Conservation (phyloP, 495 filamentous ascomycete genomes). For the Trichoderma asperelloides region DNA sequence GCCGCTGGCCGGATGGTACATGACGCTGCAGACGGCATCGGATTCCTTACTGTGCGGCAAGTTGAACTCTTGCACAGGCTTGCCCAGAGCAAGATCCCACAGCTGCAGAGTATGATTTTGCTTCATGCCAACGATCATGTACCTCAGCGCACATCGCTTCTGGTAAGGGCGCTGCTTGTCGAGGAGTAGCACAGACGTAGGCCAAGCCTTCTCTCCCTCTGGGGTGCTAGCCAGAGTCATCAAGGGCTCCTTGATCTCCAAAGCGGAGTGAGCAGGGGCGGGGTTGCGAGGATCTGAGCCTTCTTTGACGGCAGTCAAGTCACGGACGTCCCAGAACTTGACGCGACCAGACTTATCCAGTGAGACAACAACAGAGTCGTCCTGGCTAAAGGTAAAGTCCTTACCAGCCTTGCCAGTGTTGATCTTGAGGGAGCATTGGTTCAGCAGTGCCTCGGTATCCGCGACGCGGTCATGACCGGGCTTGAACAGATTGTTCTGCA, state of each 20-base stretch:
- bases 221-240: conserved; percentile 70
- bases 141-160: conserved; percentile 77
- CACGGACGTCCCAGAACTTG: conserved; percentile 93
- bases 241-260: conserved; percentile 70
- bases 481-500: conserved; percentile 59
- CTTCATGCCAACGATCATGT: conserved; percentile 95
- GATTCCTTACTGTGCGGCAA: conserved; percentile 95
- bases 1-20: conserved; percentile 80
- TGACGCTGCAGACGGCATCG: conserved; percentile 91
- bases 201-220: conserved; percentile 80
- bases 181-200: conserved; percentile 88
- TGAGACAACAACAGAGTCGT: conserved; percentile 88
- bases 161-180: conserved; percentile 89
- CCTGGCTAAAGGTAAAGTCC: conserved; percentile 94
- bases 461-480: conserved; percentile 62
- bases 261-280: conserved; percentile 41
- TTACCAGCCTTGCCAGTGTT: conserved; percentile 96
- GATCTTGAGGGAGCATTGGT: conserved; percentile 79
- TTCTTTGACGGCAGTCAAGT: conserved; percentile 51
- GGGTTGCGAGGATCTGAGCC: conserved; percentile 44
- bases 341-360: conserved; percentile 92
- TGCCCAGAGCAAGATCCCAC: conserved; percentile 93
- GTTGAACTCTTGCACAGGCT: conserved; percentile 92
- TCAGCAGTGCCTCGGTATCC: conserved; percentile 77
- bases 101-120: conserved; percentile 98